phyloP scores from a whole-genome alignment of 768 basidiomycete species.

The Tulasnella sp. region DNA sequence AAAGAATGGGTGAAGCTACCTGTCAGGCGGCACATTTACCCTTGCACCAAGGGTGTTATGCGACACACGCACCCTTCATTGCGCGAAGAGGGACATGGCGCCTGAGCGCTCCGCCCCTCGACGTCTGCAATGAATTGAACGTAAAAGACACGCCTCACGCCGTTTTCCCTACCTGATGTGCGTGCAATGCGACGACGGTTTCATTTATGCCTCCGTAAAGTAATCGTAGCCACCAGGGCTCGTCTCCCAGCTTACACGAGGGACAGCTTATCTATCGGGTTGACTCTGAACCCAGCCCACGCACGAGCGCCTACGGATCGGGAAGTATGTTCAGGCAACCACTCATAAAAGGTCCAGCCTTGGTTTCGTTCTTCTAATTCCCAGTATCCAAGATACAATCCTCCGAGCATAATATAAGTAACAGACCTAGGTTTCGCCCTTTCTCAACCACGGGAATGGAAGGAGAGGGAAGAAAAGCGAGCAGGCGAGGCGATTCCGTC shows the following conservation, averaged over 20 bases:
- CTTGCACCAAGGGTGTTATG: neutral
- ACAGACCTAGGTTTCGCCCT: neutral
- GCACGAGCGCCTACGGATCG: neutral
- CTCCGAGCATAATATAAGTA: neutral
- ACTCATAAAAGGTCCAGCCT: neutral
- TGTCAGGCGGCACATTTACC: constrained; percentile 1
- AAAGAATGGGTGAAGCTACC: neutral
- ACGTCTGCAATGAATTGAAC: neutral
- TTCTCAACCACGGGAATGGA: neutral
- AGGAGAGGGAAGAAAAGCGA: neutral
- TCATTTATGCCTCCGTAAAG: neutral
- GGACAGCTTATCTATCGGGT: neutral
- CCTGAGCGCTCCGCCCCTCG: neutral
- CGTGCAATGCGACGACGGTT: no score
- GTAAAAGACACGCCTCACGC: neutral
- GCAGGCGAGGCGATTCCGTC: neutral
- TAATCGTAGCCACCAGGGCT: no score
- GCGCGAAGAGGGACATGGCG: neutral
- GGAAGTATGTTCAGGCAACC: neutral
- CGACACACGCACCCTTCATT: neutral
- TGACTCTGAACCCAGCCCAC: neutral
- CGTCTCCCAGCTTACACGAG: neutral
- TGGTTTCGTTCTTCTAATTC: neutral
- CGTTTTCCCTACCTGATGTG: neutral
- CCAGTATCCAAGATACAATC: neutral